phyloP scores from a whole-genome alignment of 441 rosid genomes.

The Erysimum cheiri region DNA sequence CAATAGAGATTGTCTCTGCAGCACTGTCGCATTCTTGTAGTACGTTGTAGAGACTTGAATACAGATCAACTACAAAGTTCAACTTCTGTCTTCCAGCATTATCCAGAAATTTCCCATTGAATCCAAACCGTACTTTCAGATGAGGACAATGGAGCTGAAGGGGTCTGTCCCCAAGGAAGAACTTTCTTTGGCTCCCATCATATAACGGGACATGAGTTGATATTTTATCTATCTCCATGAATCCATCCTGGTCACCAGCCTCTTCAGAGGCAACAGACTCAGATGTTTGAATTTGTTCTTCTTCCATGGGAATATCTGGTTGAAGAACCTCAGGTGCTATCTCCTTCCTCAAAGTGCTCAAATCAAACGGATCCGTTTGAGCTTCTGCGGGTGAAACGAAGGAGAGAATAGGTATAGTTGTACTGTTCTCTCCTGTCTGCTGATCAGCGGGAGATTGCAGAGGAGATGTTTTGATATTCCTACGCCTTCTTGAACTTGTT shows the following conservation, averaged over 20 bases:
- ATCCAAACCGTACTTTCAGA: conserved; percentile 68
- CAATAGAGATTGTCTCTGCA: conserved; percentile 48
- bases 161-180: conserved; percentile 49
- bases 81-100: conserved; percentile 67
- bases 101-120: conserved; percentile 57
- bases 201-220: conserved; percentile 52
- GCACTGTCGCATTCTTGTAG: conserved; percentile 67
- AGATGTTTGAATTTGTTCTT: conserved; percentile 35
- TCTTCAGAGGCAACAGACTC: conserved; percentile 48
- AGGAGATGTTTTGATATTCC: conserved; percentile 44
- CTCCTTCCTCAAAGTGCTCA: conserved; percentile 50
- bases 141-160: conserved; percentile 66
- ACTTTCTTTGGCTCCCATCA: conserved; percentile 54
- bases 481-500: conserved; percentile 64
- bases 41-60: conserved; percentile 56
- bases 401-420: conserved; percentile 37
- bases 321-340: conserved; percentile 47
- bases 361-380: conserved; percentile 59
- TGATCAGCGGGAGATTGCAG: conserved; percentile 47
- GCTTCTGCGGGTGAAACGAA: conserved; percentile 38
- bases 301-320: conserved; percentile 44
- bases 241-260: conserved; percentile 41
- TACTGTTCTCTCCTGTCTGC: conserved; percentile 35
- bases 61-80: conserved; percentile 66
- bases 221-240: conserved; percentile 58